These are phyloP conservation scores for Arabidopsis arenosa DNA, from an alignment of 345 rosid genomes.

Conservation along the genomic window DNA sequence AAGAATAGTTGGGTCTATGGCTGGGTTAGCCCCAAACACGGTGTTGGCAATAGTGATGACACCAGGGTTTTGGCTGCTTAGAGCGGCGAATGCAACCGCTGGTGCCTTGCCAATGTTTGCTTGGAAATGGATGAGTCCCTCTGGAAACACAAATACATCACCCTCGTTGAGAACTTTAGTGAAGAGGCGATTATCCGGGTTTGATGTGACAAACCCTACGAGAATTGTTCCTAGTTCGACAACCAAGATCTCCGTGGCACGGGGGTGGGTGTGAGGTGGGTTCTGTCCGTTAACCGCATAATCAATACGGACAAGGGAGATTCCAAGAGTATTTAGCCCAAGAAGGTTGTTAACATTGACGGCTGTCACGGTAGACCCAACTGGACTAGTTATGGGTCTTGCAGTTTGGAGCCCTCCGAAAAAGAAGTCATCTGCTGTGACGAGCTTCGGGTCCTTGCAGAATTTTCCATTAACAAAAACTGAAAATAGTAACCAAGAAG, in stretches of 20 bases:
- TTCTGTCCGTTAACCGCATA: slow-evolving; percentile 18
- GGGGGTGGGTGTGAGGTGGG: slow-evolving; percentile 48
- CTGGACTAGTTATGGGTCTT: neutral
- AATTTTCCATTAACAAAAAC: slow-evolving; percentile 39
- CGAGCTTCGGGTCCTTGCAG: slow-evolving; percentile 40
- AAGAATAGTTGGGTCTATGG: slow-evolving; percentile 15
- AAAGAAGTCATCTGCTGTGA: slow-evolving; percentile 25
- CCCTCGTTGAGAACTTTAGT: slow-evolving; percentile 12
- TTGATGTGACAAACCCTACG: slow-evolving; percentile 39
- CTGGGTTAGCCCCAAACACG: slow-evolving; percentile 34
- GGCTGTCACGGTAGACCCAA: neutral
- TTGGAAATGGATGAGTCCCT: slow-evolving; percentile 35
- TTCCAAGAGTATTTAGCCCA: slow-evolving; percentile 42
- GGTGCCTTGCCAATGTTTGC: neutral
- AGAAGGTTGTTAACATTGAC: slow-evolving; percentile 20
- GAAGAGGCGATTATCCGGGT: slow-evolving; percentile 31
- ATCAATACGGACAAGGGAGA: slow-evolving; percentile 39
- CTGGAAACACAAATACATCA: slow-evolving; percentile 39
- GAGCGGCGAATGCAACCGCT: slow-evolving; percentile 25
- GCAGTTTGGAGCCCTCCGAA: slow-evolving; percentile 9
- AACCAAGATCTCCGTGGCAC: slow-evolving; percentile 42
- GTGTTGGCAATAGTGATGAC: slow-evolving; percentile 28
- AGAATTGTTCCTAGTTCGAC: slow-evolving; percentile 31
- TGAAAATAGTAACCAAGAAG: neutral
- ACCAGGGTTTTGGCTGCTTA: slow-evolving; percentile 39